Evolutionary conservation across 768 basidiomycete species (phyloP).

Genomic region (Leucocoprinus leucothites): DNA sequence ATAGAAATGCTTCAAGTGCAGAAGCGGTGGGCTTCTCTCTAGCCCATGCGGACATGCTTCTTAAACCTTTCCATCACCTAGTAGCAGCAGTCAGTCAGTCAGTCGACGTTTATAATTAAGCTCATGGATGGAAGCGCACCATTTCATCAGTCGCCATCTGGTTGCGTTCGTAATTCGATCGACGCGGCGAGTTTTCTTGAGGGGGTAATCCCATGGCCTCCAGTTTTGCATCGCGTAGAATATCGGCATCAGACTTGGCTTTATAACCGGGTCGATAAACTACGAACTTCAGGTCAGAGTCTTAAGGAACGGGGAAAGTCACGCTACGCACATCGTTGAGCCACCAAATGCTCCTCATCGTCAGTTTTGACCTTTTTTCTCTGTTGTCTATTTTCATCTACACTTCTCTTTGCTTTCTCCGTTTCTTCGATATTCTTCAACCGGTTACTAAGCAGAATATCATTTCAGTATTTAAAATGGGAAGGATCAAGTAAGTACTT

Average conservation of each 20-base stretch:
- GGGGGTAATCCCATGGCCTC: constrained; percentile 79
- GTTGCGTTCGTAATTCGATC: constrained; percentile 51
- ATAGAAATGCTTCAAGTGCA: neutral
- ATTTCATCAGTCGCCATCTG: constrained; percentile 92
- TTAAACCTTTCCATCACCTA: constrained; percentile 97
- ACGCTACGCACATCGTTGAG: constrained; percentile 75
- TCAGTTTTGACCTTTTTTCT: constrained; percentile 47
- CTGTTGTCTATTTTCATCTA: constrained; percentile 70
- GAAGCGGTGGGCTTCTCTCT: constrained; percentile 6
- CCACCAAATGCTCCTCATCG: constrained; percentile 79
- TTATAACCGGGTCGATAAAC: constrained; percentile 84
- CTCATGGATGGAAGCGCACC: constrained; percentile 40
- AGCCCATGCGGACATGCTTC: constrained; percentile 83
- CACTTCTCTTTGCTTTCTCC: constrained; percentile 89
- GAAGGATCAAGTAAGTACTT: constrained; percentile 30
- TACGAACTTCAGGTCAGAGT: constrained; percentile 25
- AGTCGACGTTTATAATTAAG: neutral
- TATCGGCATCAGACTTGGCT: constrained; percentile 84
- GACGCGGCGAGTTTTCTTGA: constrained; percentile 45
- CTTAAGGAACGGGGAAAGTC: neutral
- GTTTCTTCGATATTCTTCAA: constrained; percentile 97
- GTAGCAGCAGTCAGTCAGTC: neutral
- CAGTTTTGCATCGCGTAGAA: constrained; percentile 82
- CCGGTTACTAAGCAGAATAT: constrained; percentile 53
- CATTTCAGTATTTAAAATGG: neutral